These are phyloP conservation scores for Pichia pseudocactophila DNA, from an alignment of 805 yeast species.

Conservation along the genomic window DNA sequence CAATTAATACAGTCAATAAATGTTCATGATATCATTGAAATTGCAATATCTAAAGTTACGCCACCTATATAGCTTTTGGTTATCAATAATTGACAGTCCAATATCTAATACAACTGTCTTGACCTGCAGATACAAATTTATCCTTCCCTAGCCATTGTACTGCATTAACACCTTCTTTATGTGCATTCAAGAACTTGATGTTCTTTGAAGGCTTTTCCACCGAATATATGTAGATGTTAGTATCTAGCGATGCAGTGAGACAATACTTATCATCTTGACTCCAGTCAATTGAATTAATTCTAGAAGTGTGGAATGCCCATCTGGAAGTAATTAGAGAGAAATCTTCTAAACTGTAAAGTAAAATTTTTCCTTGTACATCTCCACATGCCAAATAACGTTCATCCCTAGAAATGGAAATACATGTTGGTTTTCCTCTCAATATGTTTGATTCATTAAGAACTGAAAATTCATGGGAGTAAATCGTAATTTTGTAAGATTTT, in stretches of 20 bases:
- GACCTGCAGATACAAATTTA: conserved; percentile 60
- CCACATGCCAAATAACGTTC: conserved; percentile 71
- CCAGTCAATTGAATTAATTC: conserved; percentile 74
- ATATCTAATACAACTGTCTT: conserved; percentile 69
- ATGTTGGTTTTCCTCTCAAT: conserved; percentile 54
- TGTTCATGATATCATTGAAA: conserved; percentile 41
- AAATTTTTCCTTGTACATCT: conserved; percentile 77
- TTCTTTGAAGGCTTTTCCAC: conserved; percentile 72
- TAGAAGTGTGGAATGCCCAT: conserved; percentile 94
- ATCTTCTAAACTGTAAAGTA: conserved; percentile 52
- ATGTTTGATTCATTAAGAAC: conserved; percentile 27
- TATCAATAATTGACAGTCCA: conserved; percentile 43
- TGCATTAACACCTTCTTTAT: conserved; percentile 76
- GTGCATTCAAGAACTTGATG: conserved; percentile 67
- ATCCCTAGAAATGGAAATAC: conserved; percentile 61
- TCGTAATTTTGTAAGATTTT: conserved; percentile 29
- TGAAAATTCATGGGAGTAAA: conserved; percentile 25
- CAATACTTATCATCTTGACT: conserved; percentile 60
- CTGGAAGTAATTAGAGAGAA: conserved; percentile 63
- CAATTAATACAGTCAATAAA: conserved; percentile 38
- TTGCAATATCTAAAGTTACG: conserved; percentile 40
- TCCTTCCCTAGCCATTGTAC: conserved; percentile 56
- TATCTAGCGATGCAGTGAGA: conserved; percentile 77
- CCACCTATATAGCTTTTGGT: conserved; percentile 37
- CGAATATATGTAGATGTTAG: conserved; percentile 71